phyloP scores from a whole-genome alignment of 352 stramenopile species.

The Vaucheria bursata region DNA sequence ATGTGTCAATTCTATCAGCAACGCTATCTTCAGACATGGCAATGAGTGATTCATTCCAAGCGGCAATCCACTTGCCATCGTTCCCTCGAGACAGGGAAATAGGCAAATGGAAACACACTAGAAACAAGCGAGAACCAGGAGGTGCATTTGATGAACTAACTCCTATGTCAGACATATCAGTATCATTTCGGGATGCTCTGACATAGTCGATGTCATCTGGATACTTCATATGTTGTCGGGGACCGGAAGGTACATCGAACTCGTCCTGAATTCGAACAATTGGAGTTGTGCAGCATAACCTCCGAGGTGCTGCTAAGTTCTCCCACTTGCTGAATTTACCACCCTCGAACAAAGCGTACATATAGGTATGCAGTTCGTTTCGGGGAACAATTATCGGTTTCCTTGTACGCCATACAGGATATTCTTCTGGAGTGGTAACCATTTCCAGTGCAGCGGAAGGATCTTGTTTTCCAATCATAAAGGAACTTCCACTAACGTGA shows the following conservation, averaged over 20 bases:
- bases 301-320: neutral
- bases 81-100: constrained; percentile 61
- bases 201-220: neutral
- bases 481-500: constrained; percentile 42
- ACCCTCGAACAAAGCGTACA: constrained; percentile 73
- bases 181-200: neutral
- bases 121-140: constrained; percentile 54
- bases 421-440: constrained; percentile 85
- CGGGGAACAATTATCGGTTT: constrained; percentile 81
- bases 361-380: constrained; percentile 72
- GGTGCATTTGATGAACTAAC: neutral
- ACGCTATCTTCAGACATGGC: constrained; percentile 72
- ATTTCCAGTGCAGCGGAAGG: constrained; percentile 64
- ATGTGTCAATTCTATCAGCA: constrained; percentile 58
- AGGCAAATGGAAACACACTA: constrained; percentile 84
- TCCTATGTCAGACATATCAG: neutral
- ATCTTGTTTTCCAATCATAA: constrained; percentile 41
- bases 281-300: neutral
- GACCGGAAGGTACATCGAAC: constrained; percentile 4
- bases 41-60: constrained; percentile 85
- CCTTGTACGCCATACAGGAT: constrained; percentile 86
- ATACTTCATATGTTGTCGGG: neutral
- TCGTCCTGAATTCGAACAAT: neutral
- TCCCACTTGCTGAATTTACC: constrained; percentile 46
- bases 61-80: constrained; percentile 64